Evolutionary conservation across 169 alveolate genomes (phyloP).

Genomic region (Nephromyces sp.): DNA sequence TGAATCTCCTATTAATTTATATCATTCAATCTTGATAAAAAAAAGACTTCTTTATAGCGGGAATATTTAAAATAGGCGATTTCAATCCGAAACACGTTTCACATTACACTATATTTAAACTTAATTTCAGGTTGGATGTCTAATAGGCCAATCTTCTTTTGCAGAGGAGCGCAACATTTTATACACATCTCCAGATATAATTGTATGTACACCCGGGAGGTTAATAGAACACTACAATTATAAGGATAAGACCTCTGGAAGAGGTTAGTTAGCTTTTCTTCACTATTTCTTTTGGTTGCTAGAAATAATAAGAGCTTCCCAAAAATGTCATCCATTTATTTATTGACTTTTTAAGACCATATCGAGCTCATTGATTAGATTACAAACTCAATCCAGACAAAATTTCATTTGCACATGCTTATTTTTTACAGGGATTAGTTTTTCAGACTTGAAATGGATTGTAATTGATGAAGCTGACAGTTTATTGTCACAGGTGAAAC

Average conservation of each 20-base stretch:
- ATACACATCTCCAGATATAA: slow-evolving; percentile 8
- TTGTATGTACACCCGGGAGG: slow-evolving; percentile 23
- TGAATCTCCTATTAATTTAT: too few species aligned
- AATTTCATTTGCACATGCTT: too few species aligned
- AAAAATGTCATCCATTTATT: too few species aligned
- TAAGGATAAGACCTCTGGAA: not conserved
- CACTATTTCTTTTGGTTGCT: not conserved
- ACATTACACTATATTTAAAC: too few species aligned
- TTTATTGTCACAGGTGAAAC: slow-evolving; percentile 7
- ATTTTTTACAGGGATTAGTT: not conserved
- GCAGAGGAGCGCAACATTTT: not conserved
- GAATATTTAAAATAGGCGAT: not conserved
- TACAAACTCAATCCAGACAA: not conserved
- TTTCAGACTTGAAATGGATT: slow-evolving; percentile 10
- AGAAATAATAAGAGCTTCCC: too few species aligned
- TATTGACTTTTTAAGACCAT: too few species aligned
- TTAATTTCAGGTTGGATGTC: not conserved
- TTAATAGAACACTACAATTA: slow-evolving; percentile 10
- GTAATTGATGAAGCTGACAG: slow-evolving; percentile 26
- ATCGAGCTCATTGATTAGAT: too few species aligned
- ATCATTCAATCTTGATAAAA: too few species aligned
- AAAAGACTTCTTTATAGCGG: not conserved
- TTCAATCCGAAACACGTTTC: not conserved
- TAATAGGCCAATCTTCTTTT: slow-evolving; percentile 6
- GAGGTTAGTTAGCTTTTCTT: not conserved